Base-by-base conservation (phyloP, 2,329 filamentous ascomycete species). In the Geosmithia putterillii region DNA sequence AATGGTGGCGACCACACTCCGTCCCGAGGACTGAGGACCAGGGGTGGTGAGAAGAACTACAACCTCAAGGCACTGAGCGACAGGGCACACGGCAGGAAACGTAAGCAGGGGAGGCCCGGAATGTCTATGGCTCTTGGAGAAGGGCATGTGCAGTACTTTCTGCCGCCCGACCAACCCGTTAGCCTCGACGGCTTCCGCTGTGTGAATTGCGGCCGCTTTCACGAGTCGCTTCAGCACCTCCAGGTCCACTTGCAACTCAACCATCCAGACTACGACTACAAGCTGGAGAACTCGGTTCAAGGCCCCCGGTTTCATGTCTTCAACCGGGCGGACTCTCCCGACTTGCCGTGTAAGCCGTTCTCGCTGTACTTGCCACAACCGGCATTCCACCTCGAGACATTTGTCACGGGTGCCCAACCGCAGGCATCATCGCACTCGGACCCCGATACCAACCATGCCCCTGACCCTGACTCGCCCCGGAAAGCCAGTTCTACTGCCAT, bases 51-150 rank as follows among this genome's bases (percentile, higher is more conserved):
- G 44, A 70, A 71, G 46, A 65, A 67, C 19, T 81, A 81, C 52
- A 81, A 81, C 48, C 56, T 80, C 34, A 79, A 77, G 53, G 62
- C 70, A 12, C 58, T 80, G 15, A 79, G 70, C 54, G 73, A 75
- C 50, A 71, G 73, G 50, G 73, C 73, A 6, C 66, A 74, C 42
- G 73, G 74, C 4, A 72, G 65, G 49, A 68, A 70, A 38, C 65
- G 64, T 47, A 71, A 68, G 48, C 64, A 63, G 52, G 52, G 52
- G 44, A 43, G 28, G 46, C 52, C 45, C 50, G 55, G 46, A 48
- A 47, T 47, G 44, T 52, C 44, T 48, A 56, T 41, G 40, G 51
- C 47, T 20, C 45, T 47, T 34, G 60, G 57, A 44, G 65, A 66
- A 50, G 68, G 63, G 51, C 63, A 55, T 47, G 65, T 76, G 43